A percentile compares a stretch with the other conserved stretches of the same genome.
Evolutionary conservation across 257 asterid species (phyloP).

Genomic region (Galeopsis tetrahit): DNA sequence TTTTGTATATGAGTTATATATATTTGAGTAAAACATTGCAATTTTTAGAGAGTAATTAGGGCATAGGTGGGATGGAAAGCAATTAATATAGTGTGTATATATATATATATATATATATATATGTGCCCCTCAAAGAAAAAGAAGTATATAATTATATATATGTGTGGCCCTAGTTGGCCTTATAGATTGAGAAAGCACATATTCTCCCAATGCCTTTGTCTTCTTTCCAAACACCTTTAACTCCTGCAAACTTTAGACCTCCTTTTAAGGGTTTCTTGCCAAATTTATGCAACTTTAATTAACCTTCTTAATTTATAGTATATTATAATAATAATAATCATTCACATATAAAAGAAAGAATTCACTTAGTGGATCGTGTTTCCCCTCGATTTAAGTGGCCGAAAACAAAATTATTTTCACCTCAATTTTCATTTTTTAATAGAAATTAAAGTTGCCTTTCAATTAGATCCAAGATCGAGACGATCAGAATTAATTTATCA

Average conservation of each 20-base stretch:
- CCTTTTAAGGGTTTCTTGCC: constrained; percentile 69
- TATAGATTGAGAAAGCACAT: constrained; percentile 48
- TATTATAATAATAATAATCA: constrained; percentile 17
- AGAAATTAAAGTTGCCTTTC: constrained; percentile 34
- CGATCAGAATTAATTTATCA: neutral
- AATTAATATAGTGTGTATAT: too few species aligned
- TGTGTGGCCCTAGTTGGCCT: constrained; percentile 43
- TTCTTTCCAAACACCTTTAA: constrained; percentile 58
- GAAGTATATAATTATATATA: too few species aligned
- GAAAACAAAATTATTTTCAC: constrained; percentile 32
- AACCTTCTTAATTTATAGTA: constrained; percentile 9
- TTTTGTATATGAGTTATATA: too few species aligned
- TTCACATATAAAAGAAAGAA: constrained; percentile 34
- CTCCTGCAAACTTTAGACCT: constrained; percentile 66
- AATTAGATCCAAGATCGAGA: neutral
- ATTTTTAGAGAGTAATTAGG: neutral
- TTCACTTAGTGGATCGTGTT: constrained; percentile 39
- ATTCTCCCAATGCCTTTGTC: constrained; percentile 63
- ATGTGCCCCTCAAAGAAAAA: too few species aligned
- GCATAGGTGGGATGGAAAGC: neutral
- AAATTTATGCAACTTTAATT: constrained; percentile 54
- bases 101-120: too few species aligned
- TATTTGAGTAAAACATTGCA: neutral
- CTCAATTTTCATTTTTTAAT: neutral
- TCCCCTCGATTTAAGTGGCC: constrained; percentile 35